These are phyloP conservation scores for Tubosaeta brunneosetosa DNA, from an alignment of 768 basidiomycete species.

Conservation along the genomic window DNA sequence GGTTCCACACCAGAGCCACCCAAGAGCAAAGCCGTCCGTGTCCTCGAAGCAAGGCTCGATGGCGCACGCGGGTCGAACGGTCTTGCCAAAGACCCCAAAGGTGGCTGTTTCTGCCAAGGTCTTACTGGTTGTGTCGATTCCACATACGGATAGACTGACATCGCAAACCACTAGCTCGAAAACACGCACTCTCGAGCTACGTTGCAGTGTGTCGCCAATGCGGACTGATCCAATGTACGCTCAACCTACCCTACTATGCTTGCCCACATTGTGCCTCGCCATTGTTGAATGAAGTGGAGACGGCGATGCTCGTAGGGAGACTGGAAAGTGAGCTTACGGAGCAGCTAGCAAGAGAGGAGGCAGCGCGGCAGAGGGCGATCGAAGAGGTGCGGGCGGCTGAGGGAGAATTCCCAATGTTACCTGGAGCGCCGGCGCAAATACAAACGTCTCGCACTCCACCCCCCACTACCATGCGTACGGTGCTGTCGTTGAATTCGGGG, in stretches of 20 bases:
- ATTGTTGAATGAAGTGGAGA: slow-evolving; percentile 34
- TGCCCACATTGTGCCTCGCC: slow-evolving; percentile 51
- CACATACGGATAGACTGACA: neutral
- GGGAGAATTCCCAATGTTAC: slow-evolving; percentile 61
- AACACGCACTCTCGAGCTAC: slow-evolving; percentile 54
- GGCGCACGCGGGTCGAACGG: slow-evolving; percentile 35
- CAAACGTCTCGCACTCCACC: slow-evolving; percentile 20
- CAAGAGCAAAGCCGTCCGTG: slow-evolving; percentile 47
- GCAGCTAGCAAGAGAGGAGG: slow-evolving; percentile 44
- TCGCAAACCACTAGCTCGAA: slow-evolving; percentile 39
- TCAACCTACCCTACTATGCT: slow-evolving; percentile 50
- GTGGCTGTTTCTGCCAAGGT: slow-evolving; percentile 73
- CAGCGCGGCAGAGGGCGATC: slow-evolving; percentile 41
- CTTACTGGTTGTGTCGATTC: neutral
- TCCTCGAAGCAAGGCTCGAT: slow-evolving; percentile 45
- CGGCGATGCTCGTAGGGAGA: slow-evolving; percentile 35
- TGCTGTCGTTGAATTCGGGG: slow-evolving; percentile 53
- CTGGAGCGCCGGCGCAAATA: slow-evolving; percentile 6
- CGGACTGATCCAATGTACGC: slow-evolving; percentile 56
- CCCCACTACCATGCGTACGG: slow-evolving; percentile 45
- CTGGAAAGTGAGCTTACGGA: slow-evolving; percentile 43
- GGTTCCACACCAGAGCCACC: slow-evolving; percentile 29
- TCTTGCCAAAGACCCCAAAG: slow-evolving; percentile 47
- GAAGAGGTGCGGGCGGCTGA: slow-evolving; percentile 47
- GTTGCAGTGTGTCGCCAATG: slow-evolving; percentile 52